Percentiles rank a stretch among this genome's conserved stretches.
Evolutionary conservation across 169 alveolate genomes (phyloP).

Genomic region (Plasmodium berghei): DNA sequence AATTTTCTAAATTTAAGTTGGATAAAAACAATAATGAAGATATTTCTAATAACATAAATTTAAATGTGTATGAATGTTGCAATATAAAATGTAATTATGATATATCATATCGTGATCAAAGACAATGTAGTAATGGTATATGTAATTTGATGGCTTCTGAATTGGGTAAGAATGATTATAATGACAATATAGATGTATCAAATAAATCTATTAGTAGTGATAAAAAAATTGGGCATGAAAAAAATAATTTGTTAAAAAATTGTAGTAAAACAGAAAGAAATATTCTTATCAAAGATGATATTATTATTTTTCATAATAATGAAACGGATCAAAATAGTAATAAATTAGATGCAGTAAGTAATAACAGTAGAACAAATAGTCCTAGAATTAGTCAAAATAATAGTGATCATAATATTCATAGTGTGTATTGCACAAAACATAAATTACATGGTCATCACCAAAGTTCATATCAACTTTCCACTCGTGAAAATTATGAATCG

Average conservation of each 20-base stretch:
- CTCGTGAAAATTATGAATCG: constrained; percentile 8
- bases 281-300: constrained; percentile 61
- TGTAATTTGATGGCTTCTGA: background rate
- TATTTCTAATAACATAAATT: background rate
- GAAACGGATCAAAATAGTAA: constrained; percentile 2
- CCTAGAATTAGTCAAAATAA: background rate
- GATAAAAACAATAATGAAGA: constrained; percentile 2
- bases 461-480: too few relatives aligned
- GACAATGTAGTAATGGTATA: background rate
- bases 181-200: background rate
- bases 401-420: background rate
- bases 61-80: background rate
- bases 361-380: background rate
- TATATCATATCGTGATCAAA: background rate
- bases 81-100: background rate
- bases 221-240: background rate
- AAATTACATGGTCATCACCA: too few relatives aligned
- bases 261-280: constrained; percentile 49
- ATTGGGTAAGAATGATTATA: background rate
- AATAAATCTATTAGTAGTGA: constrained; percentile 3
- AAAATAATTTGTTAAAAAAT: constrained; percentile 10
- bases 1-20: background rate
- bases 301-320: constrained; percentile 42
- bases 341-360: background rate
- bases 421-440: too few relatives aligned